These are phyloP conservation scores for Blastobotrys parvus DNA, from an alignment of 805 yeast genomes.

Conservation along the genomic window DNA sequence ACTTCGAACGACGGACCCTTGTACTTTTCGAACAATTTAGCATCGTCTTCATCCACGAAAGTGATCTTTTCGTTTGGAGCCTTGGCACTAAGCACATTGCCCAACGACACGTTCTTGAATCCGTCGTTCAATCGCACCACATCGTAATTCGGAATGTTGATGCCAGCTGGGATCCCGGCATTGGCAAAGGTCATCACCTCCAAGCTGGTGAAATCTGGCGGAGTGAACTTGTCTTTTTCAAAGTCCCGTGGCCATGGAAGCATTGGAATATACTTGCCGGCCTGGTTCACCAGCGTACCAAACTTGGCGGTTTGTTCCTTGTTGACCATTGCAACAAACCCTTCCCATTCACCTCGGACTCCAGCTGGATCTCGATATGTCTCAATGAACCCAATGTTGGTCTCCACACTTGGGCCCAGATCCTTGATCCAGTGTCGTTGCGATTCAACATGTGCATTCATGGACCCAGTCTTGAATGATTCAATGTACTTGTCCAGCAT, in stretches of 20 bases:
- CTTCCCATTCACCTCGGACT: conserved; percentile 90
- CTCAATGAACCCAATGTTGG: conserved; percentile 86
- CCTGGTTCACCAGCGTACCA: conserved; percentile 56
- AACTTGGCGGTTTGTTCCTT: conserved; percentile 79
- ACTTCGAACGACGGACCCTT: conserved; percentile 82
- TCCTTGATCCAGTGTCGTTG: conserved; percentile 87
- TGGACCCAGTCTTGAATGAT: conserved; percentile 72
- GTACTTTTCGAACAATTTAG: conserved; percentile 56
- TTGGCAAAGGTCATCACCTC: conserved; percentile 88
- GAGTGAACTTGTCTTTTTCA: conserved; percentile 80
- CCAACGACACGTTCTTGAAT: conserved; percentile 82
- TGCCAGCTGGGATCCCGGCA: conserved; percentile 87
- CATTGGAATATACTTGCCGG: conserved; percentile 51
- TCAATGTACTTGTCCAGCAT: conserved; percentile 61
- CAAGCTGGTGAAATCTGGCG: conserved; percentile 87
- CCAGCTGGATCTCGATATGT: conserved; percentile 91
- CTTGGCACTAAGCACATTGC: conserved; percentile 73
- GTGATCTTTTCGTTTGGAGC: conserved; percentile 61
- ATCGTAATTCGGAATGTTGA: conserved; percentile 87
- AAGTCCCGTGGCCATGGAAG: conserved; percentile 72
- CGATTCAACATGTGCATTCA: conserved; percentile 76
- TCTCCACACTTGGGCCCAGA: conserved; percentile 65
- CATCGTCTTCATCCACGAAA: conserved; percentile 48
- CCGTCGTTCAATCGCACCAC: conserved; percentile 79
- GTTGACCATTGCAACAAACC: conserved; percentile 83